Evolutionary conservation across 129 eudicot species (phyloP).

Genomic region (Pseudognaphalium luteoalbum): DNA sequence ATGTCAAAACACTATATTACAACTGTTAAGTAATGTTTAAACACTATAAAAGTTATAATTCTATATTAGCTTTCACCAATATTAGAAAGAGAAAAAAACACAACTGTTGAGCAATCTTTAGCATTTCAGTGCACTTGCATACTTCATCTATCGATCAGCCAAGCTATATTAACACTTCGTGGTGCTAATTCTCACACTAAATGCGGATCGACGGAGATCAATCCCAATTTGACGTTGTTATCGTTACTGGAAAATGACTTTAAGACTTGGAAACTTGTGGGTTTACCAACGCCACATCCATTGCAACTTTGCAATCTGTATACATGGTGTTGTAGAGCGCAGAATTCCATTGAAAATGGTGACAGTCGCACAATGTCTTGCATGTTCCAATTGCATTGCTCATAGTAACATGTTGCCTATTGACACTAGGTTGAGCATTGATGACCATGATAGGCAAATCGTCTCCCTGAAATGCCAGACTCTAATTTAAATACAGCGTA

Average conservation of each 20-base stretch:
- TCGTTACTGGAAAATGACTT: background rate
- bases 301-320: background rate
- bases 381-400: conserved; percentile 4
- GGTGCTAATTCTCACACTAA: background rate
- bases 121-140: background rate
- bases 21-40: no score
- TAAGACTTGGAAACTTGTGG: conserved; percentile 2
- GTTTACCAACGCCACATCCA: background rate
- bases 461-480: conserved; percentile 8
- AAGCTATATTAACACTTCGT: background rate
- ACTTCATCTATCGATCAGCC: background rate
- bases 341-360: conserved; percentile 1
- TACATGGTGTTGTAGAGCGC: background rate
- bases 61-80: no score
- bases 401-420: background rate
- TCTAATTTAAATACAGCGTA: background rate
- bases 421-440: background rate
- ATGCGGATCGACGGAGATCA: no score
- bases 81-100: background rate
- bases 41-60: no score
- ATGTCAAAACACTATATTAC: no score
- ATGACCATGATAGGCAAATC: conserved; percentile 2
- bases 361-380: background rate
- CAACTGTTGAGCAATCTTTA: background rate
- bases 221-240: no score